phyloP scores from a whole-genome alignment of 139 green algal species.

The Chlorella sp. region DNA sequence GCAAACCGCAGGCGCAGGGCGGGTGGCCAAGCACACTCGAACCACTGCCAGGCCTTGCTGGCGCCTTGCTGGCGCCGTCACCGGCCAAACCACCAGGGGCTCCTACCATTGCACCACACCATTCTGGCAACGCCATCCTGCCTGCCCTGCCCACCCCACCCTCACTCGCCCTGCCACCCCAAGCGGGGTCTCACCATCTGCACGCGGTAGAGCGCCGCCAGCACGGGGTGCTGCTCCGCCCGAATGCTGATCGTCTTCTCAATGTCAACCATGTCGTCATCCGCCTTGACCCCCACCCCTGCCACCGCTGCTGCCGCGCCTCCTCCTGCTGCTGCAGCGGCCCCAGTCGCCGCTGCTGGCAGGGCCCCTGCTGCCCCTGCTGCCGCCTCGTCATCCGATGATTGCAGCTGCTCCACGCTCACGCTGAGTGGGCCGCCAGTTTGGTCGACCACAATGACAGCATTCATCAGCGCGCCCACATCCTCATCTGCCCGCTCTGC shows the following conservation, averaged over 20 bases:
- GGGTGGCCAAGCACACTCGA: too few relatives aligned
- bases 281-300: neutral
- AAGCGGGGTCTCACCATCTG: slow-evolving; percentile 40
- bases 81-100: too few relatives aligned
- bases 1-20: too few relatives aligned
- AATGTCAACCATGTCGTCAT: slow-evolving; percentile 40
- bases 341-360: neutral
- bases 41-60: too few relatives aligned
- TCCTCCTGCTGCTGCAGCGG: neutral
- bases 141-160: neutral
- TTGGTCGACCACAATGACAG: neutral
- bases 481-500: neutral
- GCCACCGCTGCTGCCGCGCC: neutral
- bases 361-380: neutral
- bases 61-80: too few relatives aligned
- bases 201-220: slow-evolving; percentile 31
- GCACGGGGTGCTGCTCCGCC: slow-evolving; percentile 35
- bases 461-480: neutral
- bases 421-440: neutral
- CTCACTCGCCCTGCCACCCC: too few relatives aligned
- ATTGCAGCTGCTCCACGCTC: neutral
- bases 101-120: neutral
- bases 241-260: slow-evolving; percentile 36
- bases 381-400: neutral
- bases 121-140: neutral